These are phyloP conservation scores for Podospora pseudopauciseta DNA, from an alignment of 495 filamentous ascomycete species.

Conservation along the genomic window DNA sequence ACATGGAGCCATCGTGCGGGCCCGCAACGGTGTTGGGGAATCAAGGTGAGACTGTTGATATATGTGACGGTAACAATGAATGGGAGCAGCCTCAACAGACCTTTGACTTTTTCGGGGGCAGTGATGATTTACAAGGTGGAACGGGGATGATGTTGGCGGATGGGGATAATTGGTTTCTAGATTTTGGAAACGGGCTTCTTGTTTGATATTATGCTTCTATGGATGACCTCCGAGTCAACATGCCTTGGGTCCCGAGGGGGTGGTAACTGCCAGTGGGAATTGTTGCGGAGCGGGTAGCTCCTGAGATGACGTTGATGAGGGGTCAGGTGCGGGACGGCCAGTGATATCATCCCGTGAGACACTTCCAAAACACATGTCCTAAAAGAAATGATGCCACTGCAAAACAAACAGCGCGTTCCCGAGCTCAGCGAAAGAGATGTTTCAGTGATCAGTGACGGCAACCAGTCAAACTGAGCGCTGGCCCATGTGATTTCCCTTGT, in stretches of 20 bases:
- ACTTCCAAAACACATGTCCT: background rate
- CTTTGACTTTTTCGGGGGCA: background rate
- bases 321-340: background rate
- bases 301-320: background rate
- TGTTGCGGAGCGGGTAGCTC: background rate
- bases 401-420: background rate
- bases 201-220: background rate
- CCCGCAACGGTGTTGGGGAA: background rate
- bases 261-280: background rate
- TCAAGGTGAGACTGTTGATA: background rate
- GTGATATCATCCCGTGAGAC: background rate
- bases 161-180: slow-evolving; percentile 1
- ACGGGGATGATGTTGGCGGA: background rate
- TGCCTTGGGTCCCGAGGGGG: background rate
- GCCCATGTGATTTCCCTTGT: background rate
- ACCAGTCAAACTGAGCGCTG: background rate
- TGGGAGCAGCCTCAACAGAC: background rate
- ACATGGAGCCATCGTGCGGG: background rate
- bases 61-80: background rate
- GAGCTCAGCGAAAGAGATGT: background rate
- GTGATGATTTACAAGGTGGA: background rate
- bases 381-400: background rate
- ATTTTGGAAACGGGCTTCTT: background rate
- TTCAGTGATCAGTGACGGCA: background rate
- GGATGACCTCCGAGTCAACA: no score